A percentile compares a stretch with the other conserved stretches of the same genome.
Conservation (phyloP, 306 rosid genomes). For the Prosopis cineraria region DNA sequence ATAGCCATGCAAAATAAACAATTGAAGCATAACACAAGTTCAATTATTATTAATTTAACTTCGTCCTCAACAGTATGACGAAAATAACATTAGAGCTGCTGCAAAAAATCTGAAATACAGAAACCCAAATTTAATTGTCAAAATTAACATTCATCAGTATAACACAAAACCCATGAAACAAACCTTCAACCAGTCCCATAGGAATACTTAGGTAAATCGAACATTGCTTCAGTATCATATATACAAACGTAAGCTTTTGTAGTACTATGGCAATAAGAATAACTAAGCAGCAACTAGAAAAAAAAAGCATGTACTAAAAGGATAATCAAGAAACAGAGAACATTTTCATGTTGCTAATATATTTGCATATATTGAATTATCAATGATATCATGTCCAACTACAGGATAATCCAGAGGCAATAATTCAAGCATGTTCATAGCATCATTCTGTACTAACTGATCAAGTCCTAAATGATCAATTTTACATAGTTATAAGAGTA, state of each 20-base stretch:
- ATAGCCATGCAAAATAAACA: not conserved
- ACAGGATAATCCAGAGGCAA: not conserved
- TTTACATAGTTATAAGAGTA: not conserved
- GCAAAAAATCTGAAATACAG: not conserved
- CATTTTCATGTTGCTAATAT: not conserved
- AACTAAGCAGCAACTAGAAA: not conserved
- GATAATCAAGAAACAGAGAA: not conserved
- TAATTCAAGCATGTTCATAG: not conserved
- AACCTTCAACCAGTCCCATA: not conserved
- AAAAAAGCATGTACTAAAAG: not conserved
- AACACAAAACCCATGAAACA: not conserved
- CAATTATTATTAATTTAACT: not conserved
- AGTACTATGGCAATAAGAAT: not conserved
- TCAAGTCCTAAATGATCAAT: not conserved
- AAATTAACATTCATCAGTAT: not conserved
- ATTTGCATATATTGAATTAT: not conserved
- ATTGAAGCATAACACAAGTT: not conserved
- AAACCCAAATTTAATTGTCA: not conserved
- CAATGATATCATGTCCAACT: not conserved
- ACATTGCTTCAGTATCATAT: conserved; percentile 2
- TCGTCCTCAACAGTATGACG: not conserved
- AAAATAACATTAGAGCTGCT: not conserved
- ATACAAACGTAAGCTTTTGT: too few relatives aligned
- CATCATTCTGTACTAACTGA: not conserved
- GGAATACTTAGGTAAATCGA: not conserved